These are phyloP conservation scores for Syncephalastrum sp. DNA, from an alignment of 371 early-diverging fungal genomes.

Conservation along the genomic window DNA sequence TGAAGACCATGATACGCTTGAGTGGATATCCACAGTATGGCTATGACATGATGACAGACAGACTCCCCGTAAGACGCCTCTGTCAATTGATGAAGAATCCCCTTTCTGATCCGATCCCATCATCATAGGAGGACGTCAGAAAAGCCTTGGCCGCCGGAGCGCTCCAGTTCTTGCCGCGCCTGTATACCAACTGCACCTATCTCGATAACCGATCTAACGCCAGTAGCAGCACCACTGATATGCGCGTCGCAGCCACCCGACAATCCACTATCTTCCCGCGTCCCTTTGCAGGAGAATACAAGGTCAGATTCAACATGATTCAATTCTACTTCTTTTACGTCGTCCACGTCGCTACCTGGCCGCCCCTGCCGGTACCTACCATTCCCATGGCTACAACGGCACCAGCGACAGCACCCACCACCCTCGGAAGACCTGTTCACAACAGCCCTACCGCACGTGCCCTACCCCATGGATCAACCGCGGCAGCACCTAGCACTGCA, in stretches of 20 bases:
- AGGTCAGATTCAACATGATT: constrained; percentile 30
- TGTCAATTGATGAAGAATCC: neutral
- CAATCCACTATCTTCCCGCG: constrained; percentile 30
- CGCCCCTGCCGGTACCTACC: constrained; percentile 4
- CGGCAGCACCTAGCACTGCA: neutral
- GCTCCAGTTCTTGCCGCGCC: constrained; percentile 27
- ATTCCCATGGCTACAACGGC: neutral
- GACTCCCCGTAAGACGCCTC: constrained; percentile 25
- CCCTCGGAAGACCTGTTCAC: neutral
- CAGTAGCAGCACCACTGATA: constrained; percentile 10
- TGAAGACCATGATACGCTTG: constrained; percentile 22
- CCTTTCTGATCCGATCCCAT: neutral
- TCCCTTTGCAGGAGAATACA: constrained; percentile 19
- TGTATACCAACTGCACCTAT: constrained; percentile 23
- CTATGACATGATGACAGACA: constrained; percentile 27
- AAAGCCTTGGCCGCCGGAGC: constrained; percentile 30
- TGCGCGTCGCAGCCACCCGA: constrained; percentile 29
- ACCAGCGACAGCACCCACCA: constrained; percentile 1
- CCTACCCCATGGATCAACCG: neutral
- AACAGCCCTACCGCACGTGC: too few species aligned
- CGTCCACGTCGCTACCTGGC: constrained; percentile 28
- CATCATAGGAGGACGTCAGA: constrained; percentile 28
- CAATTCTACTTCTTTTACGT: constrained; percentile 40
- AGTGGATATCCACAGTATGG: constrained; percentile 24
- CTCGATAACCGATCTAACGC: constrained; percentile 7